Base-by-base conservation (phyloP, 768 basidiomycete genomes). In the Hebeloma cylindrosporum region DNA sequence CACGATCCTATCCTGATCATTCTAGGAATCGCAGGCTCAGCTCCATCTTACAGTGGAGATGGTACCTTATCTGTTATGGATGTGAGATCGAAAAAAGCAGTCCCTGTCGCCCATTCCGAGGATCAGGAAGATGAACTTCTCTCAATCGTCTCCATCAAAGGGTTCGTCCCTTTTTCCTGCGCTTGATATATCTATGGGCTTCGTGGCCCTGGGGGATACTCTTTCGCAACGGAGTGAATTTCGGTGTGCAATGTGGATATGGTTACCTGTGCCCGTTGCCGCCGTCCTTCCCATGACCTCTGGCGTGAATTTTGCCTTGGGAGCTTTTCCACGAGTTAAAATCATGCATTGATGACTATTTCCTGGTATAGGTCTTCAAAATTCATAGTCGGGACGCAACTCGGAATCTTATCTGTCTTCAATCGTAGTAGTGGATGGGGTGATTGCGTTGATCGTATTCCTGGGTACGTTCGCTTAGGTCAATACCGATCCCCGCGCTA, bases 81-180 rank as follows among this genome's bases (percentile, higher is more conserved):
- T 55, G 79, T 94, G 18, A 81, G 93, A 46, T 83, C 88, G 13
- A 92, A 84, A 53, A 89, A 88, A 56, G 50, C 73, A 9, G 79
- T 85, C 38, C 89, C 90, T 1, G 66, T 88, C 47, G 85, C 85
- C 1, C 87, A 93, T 42, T 95, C 92, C 11, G 93, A 95, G 60
- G 90, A 95, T 68, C 94, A 97, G 61, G 94, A 96, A 58, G 94
- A 97, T 60, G 94, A 97, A 58, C 69, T 96, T 32, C 73, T 97
- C 7, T 91, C 90, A 4, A 80, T 93, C 32, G 82, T 86, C 23
- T 64, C 90, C 11, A 93, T 97, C 62, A 90, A 88, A 71, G 79
- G 83, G 85, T 88, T 58, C 22, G 76, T 65, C 8, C 39, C 29
- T 45, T 52, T 49, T 29, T 39, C n/a, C 46, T 18, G 3, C 18